Base-by-base conservation (phyloP, 2,329 filamentous ascomycete species). In the Amauroascus niger region DNA sequence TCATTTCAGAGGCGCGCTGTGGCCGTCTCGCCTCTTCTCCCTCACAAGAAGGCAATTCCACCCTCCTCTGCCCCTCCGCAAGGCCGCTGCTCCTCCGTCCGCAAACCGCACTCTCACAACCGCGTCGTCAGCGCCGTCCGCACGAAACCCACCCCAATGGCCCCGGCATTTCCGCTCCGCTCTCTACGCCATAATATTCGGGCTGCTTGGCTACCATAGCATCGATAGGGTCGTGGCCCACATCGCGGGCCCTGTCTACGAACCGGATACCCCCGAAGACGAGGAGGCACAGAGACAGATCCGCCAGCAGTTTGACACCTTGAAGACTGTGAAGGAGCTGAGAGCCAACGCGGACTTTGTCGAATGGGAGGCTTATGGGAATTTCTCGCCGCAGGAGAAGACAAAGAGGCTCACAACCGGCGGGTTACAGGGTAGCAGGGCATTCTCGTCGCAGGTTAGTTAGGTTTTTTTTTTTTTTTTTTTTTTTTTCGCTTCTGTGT, bases 391-490 rank as follows among this genome's bases (percentile, higher is more conserved):
- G 6, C 64, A 68, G 22, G 64, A 67, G n/a, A 69, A 66, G 55
- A 47, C 55, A 28, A 62, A 59, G 20, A 62, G 67, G 44, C 59
- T 74, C 49, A 71, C 71, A 4, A 68, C 66, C 46, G 71, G 71
- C 3, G 63, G 68, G 9, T 56, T 75, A 52, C 61, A 62, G 46
- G 72, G 72, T 18, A 69, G 66, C 55, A 63, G 68, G 51, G 71
- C 69, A 14, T 52, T 73, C 40, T 67, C 65, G 22, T 57, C 72
- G 45, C 72, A 73, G 67, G 70, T 72, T 56, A 37, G 68, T 60
- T 1, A 62, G n/a, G 11, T 16, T 41, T 43, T 56, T 54, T 49
- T 16, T 39, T 39, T 18, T 9, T 5, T 39, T 39, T 39, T 18
- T 6, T 18, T 39, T 18, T 18, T 6, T 39, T 18, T 39, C 35